Evolutionary conservation across 306 rosid species (phyloP).

Genomic region (Geum urbanum): DNA sequence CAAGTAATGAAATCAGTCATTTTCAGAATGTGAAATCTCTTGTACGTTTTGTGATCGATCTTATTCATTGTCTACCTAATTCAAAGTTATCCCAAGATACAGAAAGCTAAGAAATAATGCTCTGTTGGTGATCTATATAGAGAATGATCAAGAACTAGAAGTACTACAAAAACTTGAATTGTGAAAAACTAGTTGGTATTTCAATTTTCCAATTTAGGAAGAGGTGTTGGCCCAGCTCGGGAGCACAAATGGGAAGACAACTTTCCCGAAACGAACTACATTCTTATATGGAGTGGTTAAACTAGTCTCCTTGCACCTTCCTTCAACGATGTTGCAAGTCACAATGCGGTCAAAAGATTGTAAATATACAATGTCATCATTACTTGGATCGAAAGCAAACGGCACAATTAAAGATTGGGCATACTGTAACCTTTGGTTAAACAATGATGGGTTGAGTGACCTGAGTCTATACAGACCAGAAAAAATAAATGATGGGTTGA

Average conservation of each 20-base stretch:
- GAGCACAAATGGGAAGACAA: background rate
- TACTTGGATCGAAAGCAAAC: background rate
- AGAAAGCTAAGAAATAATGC: too few relatives aligned
- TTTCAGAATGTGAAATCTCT: background rate
- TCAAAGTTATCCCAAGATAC: too few relatives aligned
- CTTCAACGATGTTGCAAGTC: too few relatives aligned
- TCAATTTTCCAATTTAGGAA: background rate
- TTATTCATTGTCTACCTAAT: too few relatives aligned
- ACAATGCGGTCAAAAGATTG: background rate
- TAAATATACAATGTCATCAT: slow-evolving; percentile 3
- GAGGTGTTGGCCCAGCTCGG: background rate
- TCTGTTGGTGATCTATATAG: too few relatives aligned
- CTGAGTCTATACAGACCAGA: too few relatives aligned
- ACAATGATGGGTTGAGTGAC: too few relatives aligned
- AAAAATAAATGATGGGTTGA: too few relatives aligned
- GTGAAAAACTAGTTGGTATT: too few relatives aligned
- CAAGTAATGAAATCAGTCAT: slow-evolving; percentile 3
- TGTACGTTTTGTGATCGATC: too few relatives aligned
- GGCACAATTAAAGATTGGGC: background rate
- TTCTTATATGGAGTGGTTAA: background rate
- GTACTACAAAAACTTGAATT: too few relatives aligned
- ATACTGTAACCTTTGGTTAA: background rate
- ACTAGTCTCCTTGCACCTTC: background rate
- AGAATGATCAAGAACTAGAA: too few relatives aligned
- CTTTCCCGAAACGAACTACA: background rate